Base-by-base conservation (phyloP, 2,329 filamentous ascomycete genomes). In the Fusarium sp. region DNA sequence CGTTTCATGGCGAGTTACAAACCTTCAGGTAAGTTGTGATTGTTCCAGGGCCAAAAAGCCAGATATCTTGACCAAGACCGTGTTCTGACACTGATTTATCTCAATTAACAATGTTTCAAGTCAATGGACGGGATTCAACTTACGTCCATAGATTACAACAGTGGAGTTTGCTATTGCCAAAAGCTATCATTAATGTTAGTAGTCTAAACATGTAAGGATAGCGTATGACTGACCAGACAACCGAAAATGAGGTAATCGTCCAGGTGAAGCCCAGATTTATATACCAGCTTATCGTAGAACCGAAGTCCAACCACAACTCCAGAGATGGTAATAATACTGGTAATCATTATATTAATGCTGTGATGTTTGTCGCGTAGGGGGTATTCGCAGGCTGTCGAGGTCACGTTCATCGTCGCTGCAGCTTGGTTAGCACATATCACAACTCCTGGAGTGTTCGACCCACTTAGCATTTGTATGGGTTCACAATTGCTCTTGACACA, bases 11-110 rank as follows among this genome's bases (percentile, higher is more conserved):
- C 10, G 0, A 12, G 9, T 24, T 3, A 15, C 54, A 4, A 44
- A 60, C 55, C 7, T 47, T 27, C 2, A 61, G 51, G 46, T 32
- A 60, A 15, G 20, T 30, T 13, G 22, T 63, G 8, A 68, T 62
- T 2, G 38, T 54, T 0, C 34, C 29, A 6, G 48, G 43, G 16
- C 53, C 27, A 24, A 68, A 47, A 2, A 18, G 24, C 65, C 62
- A 68, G 9, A 61, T 18, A 40, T 67, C 63, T 15, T 38, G 52
- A 4, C 65, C 65, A 0, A 67, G 44, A 6, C 65, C 65, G 29
- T 54, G 62, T 3, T 10, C 22, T 3, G 41, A 66, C 6, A 68
- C 59, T 62, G 41, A n/a, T 3, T 7, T 30, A 38, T 5, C 2
- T 3, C 11, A 11, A 16, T 59, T 8, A 57, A 24, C 5, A 20